Conservation (phyloP, 23 red algal species). For the Gracilariopsis chorda region DNA sequence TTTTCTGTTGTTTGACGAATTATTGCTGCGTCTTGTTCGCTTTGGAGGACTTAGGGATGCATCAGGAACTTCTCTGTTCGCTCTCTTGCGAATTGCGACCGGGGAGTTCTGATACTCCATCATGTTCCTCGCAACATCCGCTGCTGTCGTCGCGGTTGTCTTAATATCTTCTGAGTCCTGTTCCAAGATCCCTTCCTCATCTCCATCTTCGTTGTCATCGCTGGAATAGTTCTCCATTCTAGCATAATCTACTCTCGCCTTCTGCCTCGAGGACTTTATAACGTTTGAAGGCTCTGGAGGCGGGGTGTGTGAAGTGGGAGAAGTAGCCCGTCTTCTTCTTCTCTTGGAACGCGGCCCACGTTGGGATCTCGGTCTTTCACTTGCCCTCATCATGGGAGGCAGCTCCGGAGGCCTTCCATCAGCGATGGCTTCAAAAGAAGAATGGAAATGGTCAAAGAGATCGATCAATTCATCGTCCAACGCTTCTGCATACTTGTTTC, state of each 20-base stretch:
- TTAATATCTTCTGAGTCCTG: background rate
- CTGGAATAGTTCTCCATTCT: background rate
- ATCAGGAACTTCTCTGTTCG: background rate
- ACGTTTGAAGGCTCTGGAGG: background rate
- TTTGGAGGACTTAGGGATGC: background rate
- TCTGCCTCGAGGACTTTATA: background rate
- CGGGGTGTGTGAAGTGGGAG: background rate
- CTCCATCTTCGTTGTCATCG: background rate
- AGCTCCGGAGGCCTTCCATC: background rate
- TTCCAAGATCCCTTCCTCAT: background rate
- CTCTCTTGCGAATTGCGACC: background rate
- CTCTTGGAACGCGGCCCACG: background rate
- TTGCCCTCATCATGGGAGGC: background rate
- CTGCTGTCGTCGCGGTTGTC: background rate
- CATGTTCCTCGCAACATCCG: background rate
- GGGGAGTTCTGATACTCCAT: constrained; percentile 27
- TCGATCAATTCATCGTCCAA: background rate
- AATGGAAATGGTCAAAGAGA: background rate
- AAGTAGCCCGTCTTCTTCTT: background rate
- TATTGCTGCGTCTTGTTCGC: background rate
- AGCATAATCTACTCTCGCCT: constrained; percentile 29
- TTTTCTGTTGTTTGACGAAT: background rate
- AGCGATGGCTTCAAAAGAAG: background rate
- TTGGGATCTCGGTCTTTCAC: background rate
- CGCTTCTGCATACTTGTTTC: background rate